A percentile compares a stretch with the other conserved stretches of the same genome.
Conservation (phyloP, 768 basidiomycete genomes). For the Crassisporium funariophilum region DNA sequence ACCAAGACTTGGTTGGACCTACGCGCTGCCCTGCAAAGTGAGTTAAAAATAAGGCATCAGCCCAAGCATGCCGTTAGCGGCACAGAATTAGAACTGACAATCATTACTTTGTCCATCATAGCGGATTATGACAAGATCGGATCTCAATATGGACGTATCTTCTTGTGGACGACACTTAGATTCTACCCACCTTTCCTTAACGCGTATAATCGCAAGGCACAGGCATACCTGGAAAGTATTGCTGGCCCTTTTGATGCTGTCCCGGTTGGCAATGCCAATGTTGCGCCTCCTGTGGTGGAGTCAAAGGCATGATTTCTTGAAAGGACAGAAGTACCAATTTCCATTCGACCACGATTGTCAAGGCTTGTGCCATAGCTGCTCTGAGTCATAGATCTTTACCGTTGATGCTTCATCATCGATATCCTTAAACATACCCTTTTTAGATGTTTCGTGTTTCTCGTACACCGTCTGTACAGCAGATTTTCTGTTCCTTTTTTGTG, state of each 20-base stretch:
- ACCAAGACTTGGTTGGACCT: constrained; percentile 70
- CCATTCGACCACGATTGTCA: not conserved
- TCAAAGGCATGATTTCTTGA: constrained; percentile 7
- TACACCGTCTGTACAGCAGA: not conserved
- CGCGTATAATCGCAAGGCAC: constrained; percentile 25
- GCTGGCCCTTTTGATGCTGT: constrained; percentile 60
- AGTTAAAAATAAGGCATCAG: constrained; percentile 17
- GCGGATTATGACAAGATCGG: constrained; percentile 70
- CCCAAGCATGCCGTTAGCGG: not conserved
- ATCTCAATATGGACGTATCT: constrained; percentile 63
- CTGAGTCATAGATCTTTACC: constrained; percentile 17
- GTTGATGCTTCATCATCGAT: not conserved
- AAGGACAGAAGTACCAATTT: not conserved
- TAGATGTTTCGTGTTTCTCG: not conserved
- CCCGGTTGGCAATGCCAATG: constrained; percentile 6
- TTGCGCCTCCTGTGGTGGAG: constrained; percentile 8
- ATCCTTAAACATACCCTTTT: not conserved
- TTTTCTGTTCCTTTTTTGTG: not conserved
- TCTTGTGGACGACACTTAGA: constrained; percentile 70
- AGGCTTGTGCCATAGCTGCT: not conserved
- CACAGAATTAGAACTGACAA: no score
- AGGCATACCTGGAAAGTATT: constrained; percentile 44
- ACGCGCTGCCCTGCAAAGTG: constrained; percentile 59
- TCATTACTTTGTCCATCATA: constrained; percentile 23
- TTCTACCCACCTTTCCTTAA: constrained; percentile 58